Base-by-base conservation (phyloP, 129 eudicot genomes). In the Lactuca sativa region DNA sequence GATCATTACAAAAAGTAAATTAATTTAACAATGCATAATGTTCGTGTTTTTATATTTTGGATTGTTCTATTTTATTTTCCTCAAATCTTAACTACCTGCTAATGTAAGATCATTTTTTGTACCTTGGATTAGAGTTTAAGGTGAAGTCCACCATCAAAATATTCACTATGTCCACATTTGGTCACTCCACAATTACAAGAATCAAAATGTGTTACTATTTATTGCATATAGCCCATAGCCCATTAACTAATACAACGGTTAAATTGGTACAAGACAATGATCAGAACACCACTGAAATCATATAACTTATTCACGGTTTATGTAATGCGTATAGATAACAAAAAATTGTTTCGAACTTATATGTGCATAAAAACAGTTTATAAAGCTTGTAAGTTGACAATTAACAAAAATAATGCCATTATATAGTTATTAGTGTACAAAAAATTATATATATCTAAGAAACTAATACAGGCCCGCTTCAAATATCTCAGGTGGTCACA, bases 401-500 rank as follows among this genome's bases (percentile, higher is more conserved):
- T n/a, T 1, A 6, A 40, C 11, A 40, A 25, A 25, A 0, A 40
- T 40, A 40, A 40, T 7, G 1, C 2, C 0, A 7, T 40, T 36
- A 36, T 36, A 36, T 36, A 36, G 3, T 36, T 36, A 4, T 36
- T 5, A 36, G 38, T 2, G 6, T 6, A 36, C 3, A 36, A 36
- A 36, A 36, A 6, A 6, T 36, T 36, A 34, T 36, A 36, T 3
- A 25, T 25, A 47, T 47, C 4, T 11, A 47, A 47, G 47, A 12
- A 66, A 16, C 62, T 53, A 68, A 68, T 36, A 12, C 32, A 25
- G 11, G 4, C 10, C 7, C 58, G 31, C 34, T 14, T 44, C n/a
- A 43, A 59, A n/a, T 30, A 67, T 9, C 41, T 49, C 73, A 89
- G 96, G 88, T 89, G 96, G 96, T 84, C 97, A 44, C 91, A 81